Base-by-base conservation (phyloP, 306 rosid species). In the Betula pendula region DNA sequence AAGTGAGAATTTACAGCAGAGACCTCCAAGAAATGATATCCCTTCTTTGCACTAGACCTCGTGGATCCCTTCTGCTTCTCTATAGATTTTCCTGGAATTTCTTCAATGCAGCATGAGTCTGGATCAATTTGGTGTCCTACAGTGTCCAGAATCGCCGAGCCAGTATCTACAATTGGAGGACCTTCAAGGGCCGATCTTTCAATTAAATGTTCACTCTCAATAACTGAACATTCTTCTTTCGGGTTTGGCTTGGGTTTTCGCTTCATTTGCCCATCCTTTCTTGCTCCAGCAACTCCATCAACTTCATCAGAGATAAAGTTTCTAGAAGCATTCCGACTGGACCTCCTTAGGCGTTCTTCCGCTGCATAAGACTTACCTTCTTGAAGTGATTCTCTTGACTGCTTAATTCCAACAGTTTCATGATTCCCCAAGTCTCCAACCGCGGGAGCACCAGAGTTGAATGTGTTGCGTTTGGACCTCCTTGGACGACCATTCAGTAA, bases 401-500 rank as follows among this genome's bases (percentile, higher is more conserved):
- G 58, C 68, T 58, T 77, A 65, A 44, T 45, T 48, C 53, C 79
- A 35, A 1, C 43, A n/a, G 15, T 19, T 42, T 49, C 79, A 9
- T 5, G 40, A 45, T 33, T 77, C 40, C 40, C 63, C 44, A 76
- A 48, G 14, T 56, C 67, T 4, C 19, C 63, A 68, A 47, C 70
- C 2, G 24, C 47, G 43, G 52, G 0, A 68, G 65, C 60, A 74
- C 19, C 48, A 13, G 70, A 38, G 53, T 38, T n/a, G 13, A 68
- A 40, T 50, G 72, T 77, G 43, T 14, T 38, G 22, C 68, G 50
- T 11, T 55, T 55, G 31, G 85, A 72, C 59, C 76, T 77, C 75
- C 82, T 73, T 4, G 58, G 52, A 59, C 68, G 85, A 63, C 75
- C 75, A 43, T 76, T 49, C 0, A 52, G 68, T 24, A 70, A 47